Evolutionary conservation across 1,139 yeast genomes (phyloP), one percentile per base, ranked within the genome.

Genomic region (Taphrina communis): DNA sequence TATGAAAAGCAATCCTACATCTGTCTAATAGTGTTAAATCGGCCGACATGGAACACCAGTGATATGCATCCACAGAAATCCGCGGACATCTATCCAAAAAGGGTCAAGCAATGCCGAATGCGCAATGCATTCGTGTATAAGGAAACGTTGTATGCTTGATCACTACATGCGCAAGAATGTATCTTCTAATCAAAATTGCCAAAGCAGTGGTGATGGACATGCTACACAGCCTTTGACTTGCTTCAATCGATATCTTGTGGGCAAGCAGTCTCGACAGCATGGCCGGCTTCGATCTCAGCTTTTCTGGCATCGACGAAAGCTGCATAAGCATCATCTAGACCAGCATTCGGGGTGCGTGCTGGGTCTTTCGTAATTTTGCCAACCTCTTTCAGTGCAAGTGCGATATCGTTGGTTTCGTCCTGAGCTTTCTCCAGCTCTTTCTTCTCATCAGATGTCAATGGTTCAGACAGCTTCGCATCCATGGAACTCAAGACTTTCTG

Each of bases 381-480:
- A 38, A 53, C 12, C 35, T 53, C 58, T 36, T 53, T 53, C 19
- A 53, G 42, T 8, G 42, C 36, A 5, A 48, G 65, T 19, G 57
- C 56, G 9, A 60, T 38, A 39, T 60, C 65, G 36, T 50, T 53
- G 14, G 65, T 60, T 6, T 19, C 65, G 36, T 50, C 35, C 42
- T 51, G 57, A 38, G 65, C 53, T 9, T 48, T 51, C 21, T 50
- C 36, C 19, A 60, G 48, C 57, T 38, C 19, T 25, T 50, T 50
- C 36, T 50, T 46, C 35, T 60, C 65, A 1, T 36, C 57, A 14
- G 53, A 41, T 14, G 56, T 48, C n/a, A 60, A 19, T 8, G 65
- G 50, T 21, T 39, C 65, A 12, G 65, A 35, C 6, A 60, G 17
- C 35, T 60, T 48, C 21, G 38, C 56, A 21, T 60, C 65, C 39